Conservation (phyloP, 805 yeast species). For the Ascoidea tarda region DNA sequence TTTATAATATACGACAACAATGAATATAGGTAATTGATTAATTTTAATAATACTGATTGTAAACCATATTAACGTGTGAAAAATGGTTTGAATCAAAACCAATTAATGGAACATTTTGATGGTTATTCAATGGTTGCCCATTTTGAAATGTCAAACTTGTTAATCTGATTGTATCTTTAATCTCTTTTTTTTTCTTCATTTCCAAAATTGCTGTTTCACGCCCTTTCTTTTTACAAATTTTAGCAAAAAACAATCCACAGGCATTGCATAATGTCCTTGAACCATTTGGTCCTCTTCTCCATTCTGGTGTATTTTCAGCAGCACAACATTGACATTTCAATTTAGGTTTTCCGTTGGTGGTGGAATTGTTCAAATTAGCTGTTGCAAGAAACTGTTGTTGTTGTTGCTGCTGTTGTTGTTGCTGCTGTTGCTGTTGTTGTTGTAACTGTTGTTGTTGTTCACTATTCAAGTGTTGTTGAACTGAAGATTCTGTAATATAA, state of each 20-base stretch:
- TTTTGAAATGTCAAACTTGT: background rate
- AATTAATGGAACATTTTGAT: no score
- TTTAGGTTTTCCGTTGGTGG: background rate
- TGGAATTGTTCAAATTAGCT: background rate
- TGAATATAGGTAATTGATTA: no score
- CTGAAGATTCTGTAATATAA: background rate
- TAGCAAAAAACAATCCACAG: conserved; percentile 66
- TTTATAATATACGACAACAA: no score
- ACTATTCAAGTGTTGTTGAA: no score
- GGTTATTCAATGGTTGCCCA: no score
- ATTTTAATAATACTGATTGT: no score
- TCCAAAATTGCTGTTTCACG: conserved; percentile 34
- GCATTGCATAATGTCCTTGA: conserved; percentile 69
- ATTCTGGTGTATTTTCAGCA: conserved; percentile 58
- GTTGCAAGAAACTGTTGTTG: background rate
- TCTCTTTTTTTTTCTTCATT: conserved; percentile 13
- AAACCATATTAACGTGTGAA: no score
- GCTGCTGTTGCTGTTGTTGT: background rate
- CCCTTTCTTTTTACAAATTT: conserved; percentile 46
- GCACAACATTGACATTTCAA: conserved; percentile 32
- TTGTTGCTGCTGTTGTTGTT: background rate
- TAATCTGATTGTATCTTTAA: conserved; percentile 3
- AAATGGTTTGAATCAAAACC: no score
- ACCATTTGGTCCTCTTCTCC: conserved; percentile 77
- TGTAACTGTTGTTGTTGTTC: background rate